Evolutionary conservation across 179 eudicot species (phyloP).

Genomic region (Kewa caespitosa): DNA sequence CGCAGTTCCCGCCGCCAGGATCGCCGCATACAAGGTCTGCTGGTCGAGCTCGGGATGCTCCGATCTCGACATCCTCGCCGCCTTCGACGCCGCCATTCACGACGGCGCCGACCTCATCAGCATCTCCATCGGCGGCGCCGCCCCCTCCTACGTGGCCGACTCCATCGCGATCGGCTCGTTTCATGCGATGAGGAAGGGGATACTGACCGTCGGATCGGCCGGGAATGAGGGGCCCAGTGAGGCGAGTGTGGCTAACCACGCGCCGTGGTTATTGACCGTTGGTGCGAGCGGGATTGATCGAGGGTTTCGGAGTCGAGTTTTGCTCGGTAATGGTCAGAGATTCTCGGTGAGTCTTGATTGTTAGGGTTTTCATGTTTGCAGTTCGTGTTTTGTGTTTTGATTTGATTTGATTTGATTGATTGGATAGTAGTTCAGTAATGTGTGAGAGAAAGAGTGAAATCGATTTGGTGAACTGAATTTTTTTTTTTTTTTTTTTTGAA

Average conservation of each 20-base stretch:
- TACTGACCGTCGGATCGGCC: constrained; percentile 72
- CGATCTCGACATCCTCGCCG: constrained; percentile 46
- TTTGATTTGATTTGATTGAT: not conserved
- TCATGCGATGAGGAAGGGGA: constrained; percentile 69
- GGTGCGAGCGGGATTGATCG: constrained; percentile 76
- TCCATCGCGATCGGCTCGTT: constrained; percentile 64
- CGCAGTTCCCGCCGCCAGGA: constrained; percentile 38
- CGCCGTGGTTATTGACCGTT: constrained; percentile 86
- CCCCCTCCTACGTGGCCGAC: constrained; percentile 38
- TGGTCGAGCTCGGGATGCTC: constrained; percentile 40
- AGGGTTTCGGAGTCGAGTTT: constrained; percentile 61
- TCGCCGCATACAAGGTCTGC: constrained; percentile 44
- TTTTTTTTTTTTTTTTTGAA: not conserved
- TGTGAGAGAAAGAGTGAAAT: not conserved
- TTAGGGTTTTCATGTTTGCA: not conserved
- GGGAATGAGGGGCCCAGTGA: constrained; percentile 73
- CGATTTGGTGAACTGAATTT: not conserved
- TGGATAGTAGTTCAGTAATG: not conserved
- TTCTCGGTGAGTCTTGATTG: constrained; percentile 23
- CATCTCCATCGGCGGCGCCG: constrained; percentile 38
- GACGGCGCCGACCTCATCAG: constrained; percentile 47
- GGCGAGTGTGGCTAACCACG: constrained; percentile 56
- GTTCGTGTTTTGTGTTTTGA: not conserved
- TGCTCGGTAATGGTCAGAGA: constrained; percentile 59
- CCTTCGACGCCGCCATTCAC: constrained; percentile 39